These are phyloP conservation scores for Leccinum obscurum DNA, from an alignment of 768 basidiomycete genomes.

Conservation along the genomic window DNA sequence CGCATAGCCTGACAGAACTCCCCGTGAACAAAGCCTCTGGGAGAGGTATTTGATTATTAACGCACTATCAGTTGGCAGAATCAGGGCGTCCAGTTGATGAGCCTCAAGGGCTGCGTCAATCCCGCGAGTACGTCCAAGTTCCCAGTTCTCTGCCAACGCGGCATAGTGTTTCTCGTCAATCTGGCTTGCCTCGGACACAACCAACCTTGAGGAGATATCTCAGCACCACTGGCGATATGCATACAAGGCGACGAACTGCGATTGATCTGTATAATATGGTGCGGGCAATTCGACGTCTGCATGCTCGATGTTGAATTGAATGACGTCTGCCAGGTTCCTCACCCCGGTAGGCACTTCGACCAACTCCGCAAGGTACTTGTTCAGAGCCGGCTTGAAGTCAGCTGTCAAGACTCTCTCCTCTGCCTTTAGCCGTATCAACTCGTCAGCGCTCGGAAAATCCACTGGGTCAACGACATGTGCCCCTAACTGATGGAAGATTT, in stretches of 20 bases:
- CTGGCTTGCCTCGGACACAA: constrained; percentile 27
- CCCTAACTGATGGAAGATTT: constrained; percentile 39
- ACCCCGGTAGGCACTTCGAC: constrained; percentile 60
- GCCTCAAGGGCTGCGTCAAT: constrained; percentile 53
- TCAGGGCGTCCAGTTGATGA: constrained; percentile 51
- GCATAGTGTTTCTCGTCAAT: constrained; percentile 44
- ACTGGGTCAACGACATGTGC: constrained; percentile 60
- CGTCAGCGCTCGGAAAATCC: constrained; percentile 55
- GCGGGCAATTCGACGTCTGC: constrained; percentile 45
- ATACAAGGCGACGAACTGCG: constrained; percentile 26
- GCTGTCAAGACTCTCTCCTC: constrained; percentile 53
- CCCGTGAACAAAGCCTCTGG: not conserved
- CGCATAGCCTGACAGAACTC: constrained; percentile 24
- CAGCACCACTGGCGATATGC: constrained; percentile 2
- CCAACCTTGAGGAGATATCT: constrained; percentile 16
- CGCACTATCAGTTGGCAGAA: constrained; percentile 46
- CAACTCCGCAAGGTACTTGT: constrained; percentile 48
- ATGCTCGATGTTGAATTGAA: constrained; percentile 55
- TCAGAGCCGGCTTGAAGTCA: constrained; percentile 56
- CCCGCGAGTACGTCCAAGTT: constrained; percentile 51
- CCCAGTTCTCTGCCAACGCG: constrained; percentile 46
- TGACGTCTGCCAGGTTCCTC: constrained; percentile 54
- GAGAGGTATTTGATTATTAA: not conserved
- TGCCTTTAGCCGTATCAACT: constrained; percentile 47
- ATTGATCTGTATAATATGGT: constrained; percentile 39